Evolutionary conservation across 495 filamentous ascomycete species (phyloP).

Genomic region (Chaetomium cochliodes): DNA sequence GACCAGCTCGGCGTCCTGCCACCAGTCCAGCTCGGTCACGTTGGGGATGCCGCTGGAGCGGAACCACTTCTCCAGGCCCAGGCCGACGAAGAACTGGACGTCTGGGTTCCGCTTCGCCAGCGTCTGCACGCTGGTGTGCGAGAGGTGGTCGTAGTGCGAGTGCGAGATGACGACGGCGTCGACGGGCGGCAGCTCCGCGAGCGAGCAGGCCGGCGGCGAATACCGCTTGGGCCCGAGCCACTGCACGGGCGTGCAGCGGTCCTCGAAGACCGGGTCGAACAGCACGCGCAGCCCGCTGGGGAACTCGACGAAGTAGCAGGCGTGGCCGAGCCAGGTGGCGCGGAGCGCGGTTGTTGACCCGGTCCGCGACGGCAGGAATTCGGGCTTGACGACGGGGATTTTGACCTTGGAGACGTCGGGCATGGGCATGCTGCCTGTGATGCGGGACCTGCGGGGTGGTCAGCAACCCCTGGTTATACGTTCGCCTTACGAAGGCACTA

Average conservation of each 20-base stretch:
- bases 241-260: constrained; percentile 75
- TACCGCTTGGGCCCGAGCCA: constrained; percentile 76
- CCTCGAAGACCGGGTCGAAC: constrained; percentile 93
- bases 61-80: constrained; percentile 92
- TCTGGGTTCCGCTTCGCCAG: constrained; percentile 71
- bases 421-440: constrained; percentile 62
- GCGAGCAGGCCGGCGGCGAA: constrained; percentile 72
- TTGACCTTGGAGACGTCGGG: constrained; percentile 61
- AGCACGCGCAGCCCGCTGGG: constrained; percentile 83
- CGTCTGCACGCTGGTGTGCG: constrained; percentile 67
- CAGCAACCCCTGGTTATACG: not conserved
- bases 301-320: constrained; percentile 92
- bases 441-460: constrained; percentile 45
- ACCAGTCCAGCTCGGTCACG: constrained; percentile 93
- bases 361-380: constrained; percentile 61
- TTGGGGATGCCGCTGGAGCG: constrained; percentile 60
- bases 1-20: constrained; percentile 75
- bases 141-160: constrained; percentile 93
- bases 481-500: not conserved
- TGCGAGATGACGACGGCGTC: constrained; percentile 92
- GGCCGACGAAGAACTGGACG: constrained; percentile 82
- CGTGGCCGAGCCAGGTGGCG: constrained; percentile 96
- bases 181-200: constrained; percentile 76
- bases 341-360: constrained; percentile 58
- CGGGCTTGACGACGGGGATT: constrained; percentile 58